Percentiles rank a stretch among this genome's conserved stretches.
Conservation (phyloP, 495 filamentous ascomycete genomes). For the Xylaria castorea region DNA sequence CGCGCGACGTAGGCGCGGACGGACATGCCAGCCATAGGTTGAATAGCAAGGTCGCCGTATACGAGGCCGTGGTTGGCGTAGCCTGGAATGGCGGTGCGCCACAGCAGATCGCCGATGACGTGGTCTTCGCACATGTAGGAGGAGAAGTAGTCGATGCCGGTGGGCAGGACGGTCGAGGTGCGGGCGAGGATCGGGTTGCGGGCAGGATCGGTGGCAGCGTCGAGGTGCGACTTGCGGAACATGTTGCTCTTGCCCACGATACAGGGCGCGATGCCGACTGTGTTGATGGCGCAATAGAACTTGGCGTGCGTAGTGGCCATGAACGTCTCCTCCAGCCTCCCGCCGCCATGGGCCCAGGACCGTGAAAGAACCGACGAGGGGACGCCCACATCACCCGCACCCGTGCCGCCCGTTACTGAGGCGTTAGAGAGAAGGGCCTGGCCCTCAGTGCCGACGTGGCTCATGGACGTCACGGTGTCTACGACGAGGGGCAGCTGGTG, state of each 20-base stretch:
- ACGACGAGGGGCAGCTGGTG: constrained; percentile 91
- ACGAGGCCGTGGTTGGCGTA: constrained; percentile 83
- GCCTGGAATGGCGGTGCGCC: constrained; percentile 65
- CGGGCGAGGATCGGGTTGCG: constrained; percentile 54
- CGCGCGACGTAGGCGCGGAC: constrained; percentile 80
- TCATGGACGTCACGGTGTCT: constrained; percentile 62
- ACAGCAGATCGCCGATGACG: constrained; percentile 90
- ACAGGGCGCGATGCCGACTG: constrained; percentile 87
- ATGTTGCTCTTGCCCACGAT: constrained; percentile 98
- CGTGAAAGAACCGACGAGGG: constrained; percentile 41
- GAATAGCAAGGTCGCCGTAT: constrained; percentile 84
- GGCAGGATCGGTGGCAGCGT: constrained; percentile 70
- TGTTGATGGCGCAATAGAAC: constrained; percentile 98
- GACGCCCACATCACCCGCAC: constrained; percentile 31
- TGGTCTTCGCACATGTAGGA: constrained; percentile 98
- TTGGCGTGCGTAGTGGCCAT: constrained; percentile 94
- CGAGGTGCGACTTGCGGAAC: constrained; percentile 92
- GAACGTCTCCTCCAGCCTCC: constrained; percentile 90
- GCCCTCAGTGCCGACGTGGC: constrained; percentile 45
- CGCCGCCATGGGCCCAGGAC: constrained; percentile 62
- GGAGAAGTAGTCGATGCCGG: constrained; percentile 90
- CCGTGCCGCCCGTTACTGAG: constrained; percentile 36
- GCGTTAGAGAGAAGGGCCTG: constrained; percentile 52
- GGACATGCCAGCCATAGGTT: constrained; percentile 86
- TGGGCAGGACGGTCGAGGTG: constrained; percentile 53